phyloP scores from a whole-genome alignment of 2,329 filamentous ascomycete genomes.

The Arthrinium phaeospermum region DNA sequence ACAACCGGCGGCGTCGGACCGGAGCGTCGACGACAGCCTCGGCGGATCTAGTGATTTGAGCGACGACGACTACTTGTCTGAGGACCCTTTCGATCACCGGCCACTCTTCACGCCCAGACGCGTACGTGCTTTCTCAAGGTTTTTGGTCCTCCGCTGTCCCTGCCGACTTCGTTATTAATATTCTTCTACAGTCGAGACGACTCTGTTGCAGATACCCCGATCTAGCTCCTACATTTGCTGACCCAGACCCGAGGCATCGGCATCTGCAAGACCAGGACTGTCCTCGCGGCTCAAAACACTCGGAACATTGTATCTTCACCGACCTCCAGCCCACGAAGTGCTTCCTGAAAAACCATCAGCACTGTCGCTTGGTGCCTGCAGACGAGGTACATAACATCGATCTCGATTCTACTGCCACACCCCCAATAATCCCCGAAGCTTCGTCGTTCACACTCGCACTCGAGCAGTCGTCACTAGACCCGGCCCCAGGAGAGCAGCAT shows the following conservation, averaged over 20 bases:
- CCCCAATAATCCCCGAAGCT: not conserved
- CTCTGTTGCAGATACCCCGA: constrained; percentile 27
- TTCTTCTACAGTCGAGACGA: not conserved
- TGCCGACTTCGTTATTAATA: not conserved
- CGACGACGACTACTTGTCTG: constrained; percentile 20
- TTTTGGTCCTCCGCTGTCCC: not conserved
- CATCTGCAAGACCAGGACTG: constrained; percentile 32
- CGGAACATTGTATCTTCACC: constrained; percentile 33
- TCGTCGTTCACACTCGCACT: not conserved
- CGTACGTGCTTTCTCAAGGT: constrained; percentile 21
- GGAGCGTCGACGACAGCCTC: constrained; percentile 20
- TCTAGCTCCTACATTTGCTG: constrained; percentile 29
- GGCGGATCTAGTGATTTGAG: constrained; percentile 18
- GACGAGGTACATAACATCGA: not conserved
- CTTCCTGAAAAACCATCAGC: not conserved
- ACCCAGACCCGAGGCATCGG: constrained; percentile 29
- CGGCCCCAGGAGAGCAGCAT: not conserved
- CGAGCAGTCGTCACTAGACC: not conserved
- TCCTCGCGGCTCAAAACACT: constrained; percentile 28
- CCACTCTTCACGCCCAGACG: not conserved
- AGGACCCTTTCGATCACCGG: constrained; percentile 3
- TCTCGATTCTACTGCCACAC: not conserved
- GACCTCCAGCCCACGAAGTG: constrained; percentile 29
- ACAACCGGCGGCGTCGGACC: constrained; percentile 18
- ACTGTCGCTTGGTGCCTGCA: not conserved